These are phyloP conservation scores for Pyrenula massariospora DNA, from an alignment of 495 filamentous ascomycete species.

Conservation along the genomic window DNA sequence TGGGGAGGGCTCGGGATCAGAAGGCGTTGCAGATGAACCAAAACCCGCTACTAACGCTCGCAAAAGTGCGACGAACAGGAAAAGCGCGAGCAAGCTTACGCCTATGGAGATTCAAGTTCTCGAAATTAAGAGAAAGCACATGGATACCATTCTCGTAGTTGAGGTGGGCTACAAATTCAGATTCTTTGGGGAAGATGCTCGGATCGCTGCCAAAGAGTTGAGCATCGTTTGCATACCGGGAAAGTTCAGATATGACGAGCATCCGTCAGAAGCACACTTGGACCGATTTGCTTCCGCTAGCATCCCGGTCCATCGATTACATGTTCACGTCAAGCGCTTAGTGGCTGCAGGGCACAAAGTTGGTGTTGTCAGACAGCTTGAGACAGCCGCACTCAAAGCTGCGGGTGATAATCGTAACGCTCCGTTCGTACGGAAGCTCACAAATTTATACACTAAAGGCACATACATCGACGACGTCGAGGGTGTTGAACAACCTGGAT, in stretches of 20 bases:
- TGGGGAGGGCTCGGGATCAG: slow-evolving; percentile 37
- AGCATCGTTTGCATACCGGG: slow-evolving; percentile 96
- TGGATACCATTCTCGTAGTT: slow-evolving; percentile 78
- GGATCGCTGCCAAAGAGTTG: slow-evolving; percentile 78
- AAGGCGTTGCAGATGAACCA: slow-evolving; percentile 39
- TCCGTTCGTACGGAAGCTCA: slow-evolving; percentile 85
- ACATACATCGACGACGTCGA: slow-evolving; percentile 96
- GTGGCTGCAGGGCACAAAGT: slow-evolving; percentile 92
- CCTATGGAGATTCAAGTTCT: slow-evolving; percentile 90
- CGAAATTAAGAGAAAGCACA: slow-evolving; percentile 84
- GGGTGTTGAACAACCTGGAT: slow-evolving; percentile 43
- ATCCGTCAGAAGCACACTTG: slow-evolving; percentile 86
- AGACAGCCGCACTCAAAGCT: slow-evolving; percentile 96
- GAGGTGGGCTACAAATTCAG: slow-evolving; percentile 98
- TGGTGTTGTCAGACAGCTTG: slow-evolving; percentile 88
- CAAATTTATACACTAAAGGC: slow-evolving; percentile 95
- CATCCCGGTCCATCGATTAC: slow-evolving; percentile 82
- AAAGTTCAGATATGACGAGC: slow-evolving; percentile 86
- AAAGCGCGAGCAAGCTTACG: slow-evolving; percentile 63
- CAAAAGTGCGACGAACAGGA: slow-evolving; percentile 47
- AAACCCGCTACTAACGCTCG: slow-evolving; percentile 40
- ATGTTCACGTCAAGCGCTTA: slow-evolving; percentile 90
- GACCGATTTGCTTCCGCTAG: slow-evolving; percentile 92
- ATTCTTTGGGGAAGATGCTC: slow-evolving; percentile 96
- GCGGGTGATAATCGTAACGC: slow-evolving; percentile 90